phyloP scores from a whole-genome alignment of 495 filamentous ascomycete species.

The Trichoderma virens region DNA sequence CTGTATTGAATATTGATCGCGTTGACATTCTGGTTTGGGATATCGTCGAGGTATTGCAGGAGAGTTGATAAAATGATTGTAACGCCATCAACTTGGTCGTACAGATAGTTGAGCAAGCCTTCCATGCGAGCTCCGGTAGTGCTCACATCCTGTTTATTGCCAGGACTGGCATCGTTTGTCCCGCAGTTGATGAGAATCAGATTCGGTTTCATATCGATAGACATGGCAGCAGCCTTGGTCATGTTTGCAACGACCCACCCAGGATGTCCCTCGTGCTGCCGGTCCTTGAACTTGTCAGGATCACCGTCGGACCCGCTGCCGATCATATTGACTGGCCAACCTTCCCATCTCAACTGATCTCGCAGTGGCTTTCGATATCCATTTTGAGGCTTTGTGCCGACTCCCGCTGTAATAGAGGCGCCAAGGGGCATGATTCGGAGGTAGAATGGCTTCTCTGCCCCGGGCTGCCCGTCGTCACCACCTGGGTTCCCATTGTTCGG shows the following conservation, averaged over 20 bases:
- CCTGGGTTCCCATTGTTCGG: no score
- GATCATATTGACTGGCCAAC: not conserved
- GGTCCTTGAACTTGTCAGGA: not conserved
- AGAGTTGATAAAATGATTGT: constrained; percentile 39
- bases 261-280: not conserved
- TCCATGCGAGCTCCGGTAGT: constrained; percentile 22
- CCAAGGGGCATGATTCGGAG: not conserved
- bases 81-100: constrained; percentile 22
- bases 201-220: constrained; percentile 16
- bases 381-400: not conserved
- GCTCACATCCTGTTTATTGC: constrained; percentile 23
- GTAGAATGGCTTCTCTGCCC: no score
- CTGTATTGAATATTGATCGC: constrained; percentile 27
- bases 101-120: constrained; percentile 26
- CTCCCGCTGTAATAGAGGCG: not conserved
- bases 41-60: no score
- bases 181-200: constrained; percentile 29
- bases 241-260: not conserved
- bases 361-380: not conserved
- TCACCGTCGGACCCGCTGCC: not conserved
- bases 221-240: not conserved
- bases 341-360: not conserved
- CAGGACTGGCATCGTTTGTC: constrained; percentile 25
- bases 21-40: constrained; percentile 24
- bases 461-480: no score